Evolutionary conservation across 2,329 filamentous ascomycete genomes (phyloP).

Genomic region (Helicocarpus griseus): DNA sequence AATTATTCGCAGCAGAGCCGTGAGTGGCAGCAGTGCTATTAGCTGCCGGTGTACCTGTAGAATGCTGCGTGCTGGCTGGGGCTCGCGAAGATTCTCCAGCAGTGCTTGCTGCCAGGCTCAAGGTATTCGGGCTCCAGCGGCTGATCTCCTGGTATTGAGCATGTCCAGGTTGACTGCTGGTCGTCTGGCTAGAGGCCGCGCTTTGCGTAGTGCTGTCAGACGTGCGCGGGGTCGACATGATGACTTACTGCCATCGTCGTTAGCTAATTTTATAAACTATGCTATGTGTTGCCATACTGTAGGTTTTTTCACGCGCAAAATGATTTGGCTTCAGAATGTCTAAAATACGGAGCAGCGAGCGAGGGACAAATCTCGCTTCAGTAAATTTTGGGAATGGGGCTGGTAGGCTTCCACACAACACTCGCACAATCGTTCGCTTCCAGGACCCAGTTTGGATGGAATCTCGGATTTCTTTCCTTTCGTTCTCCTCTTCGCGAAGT

Average conservation of each 20-base stretch:
- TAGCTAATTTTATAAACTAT: background rate
- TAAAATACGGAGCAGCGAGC: no score
- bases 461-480: no score
- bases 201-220: background rate
- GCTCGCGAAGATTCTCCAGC: background rate
- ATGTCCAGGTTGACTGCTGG: background rate
- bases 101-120: conserved; percentile 4
- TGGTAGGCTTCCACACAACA: no score
- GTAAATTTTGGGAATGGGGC: no score
- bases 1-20: background rate
- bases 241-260: background rate
- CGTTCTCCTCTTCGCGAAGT: no score
- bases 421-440: no score
- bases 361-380: no score
- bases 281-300: background rate
- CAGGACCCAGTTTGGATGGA: no score
- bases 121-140: conserved; percentile 6
- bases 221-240: background rate
- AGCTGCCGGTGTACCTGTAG: background rate
- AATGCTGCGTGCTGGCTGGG: background rate
- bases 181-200: background rate
- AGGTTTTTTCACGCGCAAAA: background rate
- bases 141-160: conserved; percentile 1
- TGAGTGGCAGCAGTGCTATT: background rate
- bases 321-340: no score